phyloP scores from a whole-genome alignment of 208 protist genomes.

The Blechomonas ayalai region DNA sequence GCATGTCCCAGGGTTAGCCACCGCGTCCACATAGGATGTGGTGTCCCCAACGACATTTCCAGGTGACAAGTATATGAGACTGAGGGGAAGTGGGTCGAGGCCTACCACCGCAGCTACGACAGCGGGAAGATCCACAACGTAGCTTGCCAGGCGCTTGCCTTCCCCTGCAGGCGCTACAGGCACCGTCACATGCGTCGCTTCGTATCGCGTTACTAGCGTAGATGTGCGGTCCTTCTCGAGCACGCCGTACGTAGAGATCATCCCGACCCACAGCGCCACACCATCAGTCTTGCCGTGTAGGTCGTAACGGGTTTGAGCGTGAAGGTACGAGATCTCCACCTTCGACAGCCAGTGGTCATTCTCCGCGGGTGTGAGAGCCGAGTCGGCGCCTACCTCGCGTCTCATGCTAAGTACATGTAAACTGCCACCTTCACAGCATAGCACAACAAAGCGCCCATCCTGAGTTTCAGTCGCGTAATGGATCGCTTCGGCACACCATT shows the following conservation, averaged over 20 bases:
- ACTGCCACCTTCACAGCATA: slow-evolving; percentile 1
- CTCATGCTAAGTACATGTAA: neutral
- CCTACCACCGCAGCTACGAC: neutral
- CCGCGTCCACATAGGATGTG: neutral
- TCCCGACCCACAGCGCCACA: neutral
- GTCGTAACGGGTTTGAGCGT: neutral
- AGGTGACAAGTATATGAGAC: neutral
- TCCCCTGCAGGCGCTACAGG: neutral
- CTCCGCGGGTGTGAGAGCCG: slow-evolving; percentile 1
- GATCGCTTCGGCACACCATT: neutral
- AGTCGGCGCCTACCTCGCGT: neutral
- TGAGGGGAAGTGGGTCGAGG: neutral
- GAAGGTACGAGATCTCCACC: neutral
- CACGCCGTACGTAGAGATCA: neutral
- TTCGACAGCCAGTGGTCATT: neutral
- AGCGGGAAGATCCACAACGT: neutral
- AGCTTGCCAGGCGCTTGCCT: neutral
- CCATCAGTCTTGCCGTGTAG: neutral
- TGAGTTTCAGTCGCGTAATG: neutral
- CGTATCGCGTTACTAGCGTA: neutral
- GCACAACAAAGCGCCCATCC: neutral
- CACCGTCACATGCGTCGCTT: neutral
- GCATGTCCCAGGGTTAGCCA: neutral
- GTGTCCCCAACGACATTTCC: neutral
- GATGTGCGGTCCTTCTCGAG: neutral